Percentiles rank a stretch among this genome's conserved stretches.
Evolutionary conservation across 306 rosid species (phyloP).

Genomic region (Acacia confusa): DNA sequence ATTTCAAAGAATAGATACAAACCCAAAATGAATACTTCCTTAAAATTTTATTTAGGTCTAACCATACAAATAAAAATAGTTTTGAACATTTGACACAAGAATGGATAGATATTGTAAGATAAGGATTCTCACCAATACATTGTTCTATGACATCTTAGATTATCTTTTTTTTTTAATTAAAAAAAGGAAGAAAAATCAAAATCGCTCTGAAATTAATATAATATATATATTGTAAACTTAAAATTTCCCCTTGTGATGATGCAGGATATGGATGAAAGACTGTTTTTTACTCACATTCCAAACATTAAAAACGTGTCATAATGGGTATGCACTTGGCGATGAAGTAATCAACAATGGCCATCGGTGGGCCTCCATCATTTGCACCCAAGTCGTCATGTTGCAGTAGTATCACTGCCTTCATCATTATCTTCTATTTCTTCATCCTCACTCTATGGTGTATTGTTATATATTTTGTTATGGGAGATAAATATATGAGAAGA

Average conservation of each 20-base stretch:
- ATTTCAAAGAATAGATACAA: too few species aligned
- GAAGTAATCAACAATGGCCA: background rate
- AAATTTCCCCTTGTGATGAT: background rate
- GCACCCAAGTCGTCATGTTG: background rate
- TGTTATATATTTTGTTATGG: too few species aligned
- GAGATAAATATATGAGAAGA: too few species aligned
- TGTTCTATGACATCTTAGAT: too few species aligned
- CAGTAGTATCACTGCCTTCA: background rate
- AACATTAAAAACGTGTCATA: background rate
- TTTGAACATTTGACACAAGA: too few species aligned
- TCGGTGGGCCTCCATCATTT: background rate
- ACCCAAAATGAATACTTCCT: background rate
- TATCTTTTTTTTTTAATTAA: too few species aligned
- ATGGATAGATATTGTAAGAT: too few species aligned
- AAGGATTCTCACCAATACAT: too few species aligned
- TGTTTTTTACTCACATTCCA: background rate
- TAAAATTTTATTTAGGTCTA: too few species aligned
- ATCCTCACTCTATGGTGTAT: background rate
- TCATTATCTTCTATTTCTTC: background rate
- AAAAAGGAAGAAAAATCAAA: too few species aligned
- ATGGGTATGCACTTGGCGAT: background rate
- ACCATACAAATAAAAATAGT: too few species aligned
- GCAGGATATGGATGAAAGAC: background rate
- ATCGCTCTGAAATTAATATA: background rate
- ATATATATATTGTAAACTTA: background rate